These are phyloP conservation scores for Filosporella fistucella DNA, from an alignment of 495 filamentous ascomycete genomes.

Conservation along the genomic window DNA sequence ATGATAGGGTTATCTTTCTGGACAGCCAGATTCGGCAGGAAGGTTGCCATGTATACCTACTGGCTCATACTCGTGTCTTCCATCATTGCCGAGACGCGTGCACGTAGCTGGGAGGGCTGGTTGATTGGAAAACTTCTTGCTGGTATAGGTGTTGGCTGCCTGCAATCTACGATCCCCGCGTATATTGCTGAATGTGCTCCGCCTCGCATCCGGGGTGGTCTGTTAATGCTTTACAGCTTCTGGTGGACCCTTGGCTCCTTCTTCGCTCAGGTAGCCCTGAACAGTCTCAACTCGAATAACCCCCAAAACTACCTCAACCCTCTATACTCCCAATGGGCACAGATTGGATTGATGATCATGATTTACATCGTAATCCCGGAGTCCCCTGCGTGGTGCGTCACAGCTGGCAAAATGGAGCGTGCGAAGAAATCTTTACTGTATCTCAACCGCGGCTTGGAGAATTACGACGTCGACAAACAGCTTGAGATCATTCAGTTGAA, in stretches of 20 bases:
- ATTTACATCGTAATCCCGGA: conserved; percentile 4
- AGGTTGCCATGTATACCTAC: conserved; percentile 12
- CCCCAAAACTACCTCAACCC: conserved; percentile 12
- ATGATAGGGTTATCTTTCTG: conserved; percentile 5
- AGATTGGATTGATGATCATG: conserved; percentile 4
- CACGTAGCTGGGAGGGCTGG: conserved; percentile 8
- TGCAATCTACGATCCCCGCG: conserved; percentile 10
- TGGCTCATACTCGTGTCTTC: conserved; percentile 12
- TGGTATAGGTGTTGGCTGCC: conserved; percentile 17
- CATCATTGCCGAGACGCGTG: conserved; percentile 5
- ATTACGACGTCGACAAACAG: conserved; percentile 14
- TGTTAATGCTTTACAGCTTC: conserved; percentile 14
- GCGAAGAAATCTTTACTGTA: conserved; percentile 3
- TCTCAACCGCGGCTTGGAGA: conserved; percentile 8
- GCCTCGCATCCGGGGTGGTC: conserved; percentile 10
- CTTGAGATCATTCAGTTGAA: conserved; percentile 5
- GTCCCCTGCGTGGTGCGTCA: conserved; percentile 11
- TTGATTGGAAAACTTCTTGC: conserved; percentile 11
- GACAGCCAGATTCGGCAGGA: conserved; percentile 10
- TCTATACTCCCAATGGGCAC: conserved; percentile 15
- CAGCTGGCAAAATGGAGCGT: background rate
- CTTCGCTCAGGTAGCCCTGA: conserved; percentile 8
- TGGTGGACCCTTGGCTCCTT: conserved; percentile 13
- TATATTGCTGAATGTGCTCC: conserved; percentile 14
- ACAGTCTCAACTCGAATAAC: conserved; percentile 2